Conservation (phyloP, 164 flowering plant species). For the Aristolochia californica region DNA sequence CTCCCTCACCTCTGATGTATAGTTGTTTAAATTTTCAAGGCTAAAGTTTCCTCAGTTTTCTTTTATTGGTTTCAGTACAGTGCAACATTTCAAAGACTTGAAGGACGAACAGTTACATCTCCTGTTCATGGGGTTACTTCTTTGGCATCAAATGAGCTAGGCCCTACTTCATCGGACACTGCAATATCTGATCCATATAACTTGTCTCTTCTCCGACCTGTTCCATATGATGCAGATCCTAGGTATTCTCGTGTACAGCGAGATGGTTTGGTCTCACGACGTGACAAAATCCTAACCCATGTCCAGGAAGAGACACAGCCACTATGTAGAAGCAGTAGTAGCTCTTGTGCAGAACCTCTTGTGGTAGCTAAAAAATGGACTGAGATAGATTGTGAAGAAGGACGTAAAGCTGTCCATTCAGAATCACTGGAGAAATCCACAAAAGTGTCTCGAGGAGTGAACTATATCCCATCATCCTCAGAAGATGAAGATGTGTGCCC, state of each 20-base stretch:
- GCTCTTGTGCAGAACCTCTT: slow-evolving; percentile 21
- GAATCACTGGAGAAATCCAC: slow-evolving; percentile 25
- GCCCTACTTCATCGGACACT: slow-evolving; percentile 21
- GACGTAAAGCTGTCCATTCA: slow-evolving; percentile 26
- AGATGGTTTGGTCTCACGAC: slow-evolving; percentile 46
- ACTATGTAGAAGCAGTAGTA: slow-evolving; percentile 23
- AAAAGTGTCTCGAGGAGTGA: slow-evolving; percentile 25
- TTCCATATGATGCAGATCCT: slow-evolving; percentile 36
- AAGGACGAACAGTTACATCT: slow-evolving; percentile 28
- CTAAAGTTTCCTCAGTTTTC: neutral
- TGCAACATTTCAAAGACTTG: slow-evolving; percentile 36
- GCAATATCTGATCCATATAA: slow-evolving; percentile 20
- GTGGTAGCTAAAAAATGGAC: slow-evolving; percentile 33
- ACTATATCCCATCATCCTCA: slow-evolving; percentile 23
- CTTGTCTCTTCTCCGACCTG: slow-evolving; percentile 23
- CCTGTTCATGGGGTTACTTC: slow-evolving; percentile 28
- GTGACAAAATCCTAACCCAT: slow-evolving; percentile 43
- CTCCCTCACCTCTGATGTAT: neutral
- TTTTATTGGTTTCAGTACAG: slow-evolving; percentile 33
- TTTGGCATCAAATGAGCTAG: slow-evolving; percentile 25
- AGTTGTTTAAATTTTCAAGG: too few relatives aligned
- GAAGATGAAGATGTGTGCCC: slow-evolving; percentile 73
- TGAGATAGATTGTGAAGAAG: slow-evolving; percentile 34
- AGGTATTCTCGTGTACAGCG: slow-evolving; percentile 49
- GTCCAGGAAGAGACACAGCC: slow-evolving; percentile 53